These are phyloP conservation scores for Pilatotrama ljubarskyi DNA, from an alignment of 768 basidiomycete species.

Conservation along the genomic window DNA sequence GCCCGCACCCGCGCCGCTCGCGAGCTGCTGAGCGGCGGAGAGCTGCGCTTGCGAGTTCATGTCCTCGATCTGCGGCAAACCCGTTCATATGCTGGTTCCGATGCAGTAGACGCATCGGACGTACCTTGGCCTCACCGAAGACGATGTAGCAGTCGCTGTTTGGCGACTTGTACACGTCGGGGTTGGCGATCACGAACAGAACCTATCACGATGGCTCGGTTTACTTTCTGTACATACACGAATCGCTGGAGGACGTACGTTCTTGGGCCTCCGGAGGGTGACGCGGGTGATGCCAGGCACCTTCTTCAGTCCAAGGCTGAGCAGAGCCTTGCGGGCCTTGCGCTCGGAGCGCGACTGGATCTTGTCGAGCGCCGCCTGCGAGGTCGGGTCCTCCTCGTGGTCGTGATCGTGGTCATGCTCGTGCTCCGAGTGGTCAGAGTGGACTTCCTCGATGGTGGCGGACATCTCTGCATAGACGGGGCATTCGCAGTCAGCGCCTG, in stretches of 20 bases:
- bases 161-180: conserved; percentile 97
- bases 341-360: conserved; percentile 93
- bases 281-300: conserved; percentile 94
- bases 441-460: conserved; percentile 81
- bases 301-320: conserved; percentile 89
- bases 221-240: background rate
- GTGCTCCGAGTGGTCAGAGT: conserved; percentile 75
- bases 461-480: conserved; percentile 53
- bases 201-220: conserved; percentile 44
- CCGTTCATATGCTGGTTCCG: background rate
- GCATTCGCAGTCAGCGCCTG: conserved; percentile 7
- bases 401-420: conserved; percentile 49
- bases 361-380: conserved; percentile 84
- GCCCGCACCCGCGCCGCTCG: conserved; percentile 46
- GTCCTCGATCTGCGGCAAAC: conserved; percentile 67
- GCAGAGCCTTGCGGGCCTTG: conserved; percentile 92
- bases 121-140: conserved; percentile 94
- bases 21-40: conserved; percentile 78
- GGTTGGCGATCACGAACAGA: conserved; percentile 88
- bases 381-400: conserved; percentile 81
- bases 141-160: conserved; percentile 99
- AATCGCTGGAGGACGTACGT: conserved; percentile 50
- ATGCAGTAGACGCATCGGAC: background rate
- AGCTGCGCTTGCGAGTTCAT: conserved; percentile 80
- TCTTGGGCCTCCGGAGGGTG: conserved; percentile 92